Conservation (phyloP, 768 basidiomycete genomes). For the Gloeopeniophorella convolvens region DNA sequence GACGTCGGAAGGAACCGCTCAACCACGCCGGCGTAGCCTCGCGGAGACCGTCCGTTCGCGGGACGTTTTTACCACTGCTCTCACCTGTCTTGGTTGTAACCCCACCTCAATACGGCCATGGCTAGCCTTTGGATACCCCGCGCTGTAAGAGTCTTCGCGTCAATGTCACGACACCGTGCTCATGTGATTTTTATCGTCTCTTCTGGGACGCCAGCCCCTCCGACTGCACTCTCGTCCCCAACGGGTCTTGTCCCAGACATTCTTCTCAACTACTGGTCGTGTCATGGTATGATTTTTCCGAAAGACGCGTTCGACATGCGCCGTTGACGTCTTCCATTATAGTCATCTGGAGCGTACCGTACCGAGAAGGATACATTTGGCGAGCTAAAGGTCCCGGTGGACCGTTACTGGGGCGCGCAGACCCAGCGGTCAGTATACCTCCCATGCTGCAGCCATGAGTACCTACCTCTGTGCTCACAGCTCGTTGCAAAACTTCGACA, state of each 20-base stretch:
- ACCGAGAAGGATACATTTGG: slow-evolving; percentile 94
- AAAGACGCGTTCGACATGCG: neutral
- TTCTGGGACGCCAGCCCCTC: neutral
- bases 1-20: too few species aligned
- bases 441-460: neutral
- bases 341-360: slow-evolving; percentile 55
- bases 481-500: slow-evolving; percentile 96
- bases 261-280: slow-evolving; percentile 29
- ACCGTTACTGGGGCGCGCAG: slow-evolving; percentile 97
- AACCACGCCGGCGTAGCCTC: too few species aligned
- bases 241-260: slow-evolving; percentile 14
- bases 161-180: slow-evolving; percentile 13
- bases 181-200: slow-evolving; percentile 29
- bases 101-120: slow-evolving; percentile 20
- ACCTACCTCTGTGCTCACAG: slow-evolving; percentile 1
- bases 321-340: neutral
- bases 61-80: too few species aligned
- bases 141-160: slow-evolving; percentile 13
- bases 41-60: too few species aligned
- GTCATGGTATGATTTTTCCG: slow-evolving; percentile 31
- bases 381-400: slow-evolving; percentile 80
- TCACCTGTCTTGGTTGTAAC: neutral
- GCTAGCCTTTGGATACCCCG: slow-evolving; percentile 23
- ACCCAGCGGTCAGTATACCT: slow-evolving; percentile 69
- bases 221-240: slow-evolving; percentile 2